phyloP scores from a whole-genome alignment of 768 basidiomycete genomes.

The Coprinopsis marcescibilis region DNA sequence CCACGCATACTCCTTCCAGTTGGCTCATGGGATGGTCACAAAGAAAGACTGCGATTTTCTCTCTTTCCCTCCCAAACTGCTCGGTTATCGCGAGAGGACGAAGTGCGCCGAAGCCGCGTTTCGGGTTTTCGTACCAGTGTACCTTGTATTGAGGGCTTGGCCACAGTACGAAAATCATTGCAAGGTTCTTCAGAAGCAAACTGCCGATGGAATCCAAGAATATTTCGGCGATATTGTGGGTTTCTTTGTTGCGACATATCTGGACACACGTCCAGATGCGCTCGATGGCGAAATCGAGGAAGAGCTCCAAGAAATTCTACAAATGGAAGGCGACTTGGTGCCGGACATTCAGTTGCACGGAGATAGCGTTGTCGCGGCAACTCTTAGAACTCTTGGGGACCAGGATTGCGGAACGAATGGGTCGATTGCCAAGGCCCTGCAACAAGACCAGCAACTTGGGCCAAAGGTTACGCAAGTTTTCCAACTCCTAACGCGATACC shows the following conservation, averaged over 20 bases:
- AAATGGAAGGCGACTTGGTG: slow-evolving; percentile 10
- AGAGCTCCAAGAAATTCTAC: slow-evolving; percentile 8
- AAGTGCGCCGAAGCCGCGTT: slow-evolving; percentile 68
- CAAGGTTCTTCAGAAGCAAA: slow-evolving; percentile 44
- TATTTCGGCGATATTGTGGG: slow-evolving; percentile 72
- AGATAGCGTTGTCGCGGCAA: slow-evolving; percentile 52
- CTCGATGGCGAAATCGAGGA: slow-evolving; percentile 10
- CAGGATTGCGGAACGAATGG: slow-evolving; percentile 55
- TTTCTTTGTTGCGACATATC: slow-evolving; percentile 45
- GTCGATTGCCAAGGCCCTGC: slow-evolving; percentile 43
- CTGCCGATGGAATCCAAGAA: slow-evolving; percentile 45
- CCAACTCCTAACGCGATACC: slow-evolving; percentile 44
- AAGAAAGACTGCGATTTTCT: slow-evolving; percentile 46
- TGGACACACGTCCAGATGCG: slow-evolving; percentile 26
- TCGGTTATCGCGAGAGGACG: slow-evolving; percentile 68
- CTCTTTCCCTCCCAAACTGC: slow-evolving; percentile 60
- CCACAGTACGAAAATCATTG: slow-evolving; percentile 59
- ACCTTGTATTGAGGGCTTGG: slow-evolving; percentile 43
- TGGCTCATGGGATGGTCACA: slow-evolving; percentile 61
- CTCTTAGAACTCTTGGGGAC: slow-evolving; percentile 62
- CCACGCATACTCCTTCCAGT: slow-evolving; percentile 69
- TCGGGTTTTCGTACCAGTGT: slow-evolving; percentile 57
- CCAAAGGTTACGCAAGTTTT: slow-evolving; percentile 42
- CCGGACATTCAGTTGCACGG: slow-evolving; percentile 28
- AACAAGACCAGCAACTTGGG: slow-evolving; percentile 22